These are phyloP conservation scores for Backusella mclennaniae DNA, from an alignment of 192 early-diverging fungal genomes.

Conservation along the genomic window DNA sequence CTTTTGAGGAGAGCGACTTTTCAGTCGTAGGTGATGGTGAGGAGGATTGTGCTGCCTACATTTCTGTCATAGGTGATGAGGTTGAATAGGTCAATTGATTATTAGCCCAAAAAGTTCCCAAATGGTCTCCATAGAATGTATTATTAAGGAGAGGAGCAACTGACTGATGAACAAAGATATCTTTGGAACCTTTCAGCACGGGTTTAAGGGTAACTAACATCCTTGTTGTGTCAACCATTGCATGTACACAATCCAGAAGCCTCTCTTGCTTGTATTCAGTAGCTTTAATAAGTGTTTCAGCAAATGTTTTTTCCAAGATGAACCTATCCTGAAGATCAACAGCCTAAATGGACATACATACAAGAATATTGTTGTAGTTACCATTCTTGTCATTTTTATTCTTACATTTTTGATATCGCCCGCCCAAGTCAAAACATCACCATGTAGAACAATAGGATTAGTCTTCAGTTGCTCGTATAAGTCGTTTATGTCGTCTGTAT, in stretches of 20 bases:
- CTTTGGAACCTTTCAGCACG: not conserved
- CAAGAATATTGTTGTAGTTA: too few relatives aligned
- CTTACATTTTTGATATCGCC: too few relatives aligned
- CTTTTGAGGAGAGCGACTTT: not conserved
- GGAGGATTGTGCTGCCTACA: too few relatives aligned
- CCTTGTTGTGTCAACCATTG: not conserved
- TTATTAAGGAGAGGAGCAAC: not conserved
- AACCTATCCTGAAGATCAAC: not conserved
- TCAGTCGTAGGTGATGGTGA: not conserved
- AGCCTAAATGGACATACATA: not conserved
- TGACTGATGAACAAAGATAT: not conserved
- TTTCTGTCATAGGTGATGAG: not conserved
- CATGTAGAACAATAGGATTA: too few relatives aligned
- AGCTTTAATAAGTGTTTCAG: not conserved
- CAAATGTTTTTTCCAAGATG: not conserved
- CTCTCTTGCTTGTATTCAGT: not conserved
- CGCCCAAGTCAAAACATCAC: too few relatives aligned
- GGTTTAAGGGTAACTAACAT: not conserved
- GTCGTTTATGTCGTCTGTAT: too few relatives aligned
- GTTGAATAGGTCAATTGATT: not conserved
- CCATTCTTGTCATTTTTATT: too few relatives aligned
- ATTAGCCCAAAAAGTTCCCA: not conserved
- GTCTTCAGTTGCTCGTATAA: too few relatives aligned
- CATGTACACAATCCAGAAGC: not conserved
- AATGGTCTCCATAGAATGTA: not conserved